phyloP scores from a whole-genome alignment of 2,329 filamentous ascomycete species.

The Blastomyces parvus region DNA sequence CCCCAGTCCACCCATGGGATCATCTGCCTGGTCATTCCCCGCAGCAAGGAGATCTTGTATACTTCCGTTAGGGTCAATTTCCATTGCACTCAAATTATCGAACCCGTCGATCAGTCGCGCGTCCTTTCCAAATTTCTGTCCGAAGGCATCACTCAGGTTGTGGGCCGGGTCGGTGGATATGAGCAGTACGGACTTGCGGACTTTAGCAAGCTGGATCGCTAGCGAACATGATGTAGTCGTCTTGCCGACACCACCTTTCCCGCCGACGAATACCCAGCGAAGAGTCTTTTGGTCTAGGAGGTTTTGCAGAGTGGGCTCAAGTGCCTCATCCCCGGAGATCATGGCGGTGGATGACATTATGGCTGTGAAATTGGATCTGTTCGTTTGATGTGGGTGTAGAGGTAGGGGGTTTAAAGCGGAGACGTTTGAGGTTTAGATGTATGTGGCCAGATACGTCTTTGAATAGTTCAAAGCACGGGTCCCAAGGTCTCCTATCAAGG shows the following conservation, averaged over 20 bases:
- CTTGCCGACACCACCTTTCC: slow-evolving; percentile 97
- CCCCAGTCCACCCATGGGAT: slow-evolving; percentile 59
- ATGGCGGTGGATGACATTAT: slow-evolving; percentile 36
- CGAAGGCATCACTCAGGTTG: slow-evolving; percentile 95
- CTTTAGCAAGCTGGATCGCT: slow-evolving; percentile 91
- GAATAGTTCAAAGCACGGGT: background rate
- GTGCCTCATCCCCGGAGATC: slow-evolving; percentile 53
- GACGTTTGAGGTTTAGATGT: background rate
- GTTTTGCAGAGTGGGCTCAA: slow-evolving; percentile 88
- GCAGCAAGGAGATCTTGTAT: slow-evolving; percentile 88
- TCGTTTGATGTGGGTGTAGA: background rate
- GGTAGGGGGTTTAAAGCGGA: background rate
- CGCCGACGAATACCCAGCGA: slow-evolving; percentile 98
- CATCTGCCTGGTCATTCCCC: slow-evolving; percentile 52
- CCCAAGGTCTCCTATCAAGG: background rate
- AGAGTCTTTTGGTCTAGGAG: slow-evolving; percentile 92
- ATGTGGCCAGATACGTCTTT: background rate
- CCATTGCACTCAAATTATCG: slow-evolving; percentile 92
- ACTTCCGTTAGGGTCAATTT: slow-evolving; percentile 96
- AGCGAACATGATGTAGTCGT: slow-evolving; percentile 99
- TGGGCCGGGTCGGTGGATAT: slow-evolving; percentile 98
- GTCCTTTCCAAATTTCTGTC: slow-evolving; percentile 99
- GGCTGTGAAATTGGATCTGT: slow-evolving; percentile 18
- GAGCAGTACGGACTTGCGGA: slow-evolving; percentile 88
- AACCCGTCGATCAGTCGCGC: slow-evolving; percentile 87